A percentile compares a stretch with the other conserved stretches of the same genome.
These are phyloP conservation scores for Xylaria grammica DNA, from an alignment of 495 filamentous ascomycete genomes.

Conservation along the genomic window DNA sequence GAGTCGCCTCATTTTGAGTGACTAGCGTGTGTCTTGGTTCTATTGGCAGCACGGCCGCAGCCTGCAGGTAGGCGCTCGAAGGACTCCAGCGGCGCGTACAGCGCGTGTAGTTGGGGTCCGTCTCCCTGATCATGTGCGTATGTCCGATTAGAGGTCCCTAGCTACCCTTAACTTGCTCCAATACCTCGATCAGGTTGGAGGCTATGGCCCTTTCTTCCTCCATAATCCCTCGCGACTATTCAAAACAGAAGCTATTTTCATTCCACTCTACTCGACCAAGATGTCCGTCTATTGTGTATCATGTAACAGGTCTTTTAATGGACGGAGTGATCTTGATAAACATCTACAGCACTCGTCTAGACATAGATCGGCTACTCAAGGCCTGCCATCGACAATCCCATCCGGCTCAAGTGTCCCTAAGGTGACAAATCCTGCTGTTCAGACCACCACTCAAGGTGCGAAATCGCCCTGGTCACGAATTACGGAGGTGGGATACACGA, in stretches of 20 bases:
- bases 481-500: not conserved
- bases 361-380: not conserved
- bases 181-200: too few species aligned
- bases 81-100: too few species aligned
- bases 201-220: too few species aligned
- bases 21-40: too few species aligned
- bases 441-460: not conserved
- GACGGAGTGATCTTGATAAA: not conserved
- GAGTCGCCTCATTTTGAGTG: too few species aligned
- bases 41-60: too few species aligned
- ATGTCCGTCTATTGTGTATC: not conserved
- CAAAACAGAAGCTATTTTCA: not conserved
- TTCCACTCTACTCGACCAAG: not conserved
- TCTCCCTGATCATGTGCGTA: too few species aligned
- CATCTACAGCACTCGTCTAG: not conserved
- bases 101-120: too few species aligned
- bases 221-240: not conserved
- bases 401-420: not conserved
- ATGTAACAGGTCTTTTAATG: constrained; percentile 3
- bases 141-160: too few species aligned
- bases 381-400: not conserved
- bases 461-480: constrained; percentile 1
- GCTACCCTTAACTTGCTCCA: too few species aligned
- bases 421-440: not conserved
- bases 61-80: too few species aligned